These are phyloP conservation scores for Zelopaecilomyces penicillatus DNA, from an alignment of 2,329 filamentous ascomycete species.

Conservation along the genomic window DNA sequence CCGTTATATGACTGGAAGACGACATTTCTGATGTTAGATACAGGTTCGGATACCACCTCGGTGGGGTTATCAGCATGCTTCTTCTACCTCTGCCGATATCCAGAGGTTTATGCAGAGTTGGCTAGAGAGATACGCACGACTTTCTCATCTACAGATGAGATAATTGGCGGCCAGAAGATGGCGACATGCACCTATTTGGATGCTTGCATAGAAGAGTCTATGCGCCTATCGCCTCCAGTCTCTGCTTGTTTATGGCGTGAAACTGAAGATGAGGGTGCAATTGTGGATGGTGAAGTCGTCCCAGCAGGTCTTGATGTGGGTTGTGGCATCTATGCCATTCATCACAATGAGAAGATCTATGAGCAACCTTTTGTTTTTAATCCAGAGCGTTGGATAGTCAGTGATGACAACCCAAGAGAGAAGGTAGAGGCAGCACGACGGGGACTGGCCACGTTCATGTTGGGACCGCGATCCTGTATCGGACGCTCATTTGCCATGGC, in stretches of 20 bases:
- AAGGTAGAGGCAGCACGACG: too few relatives aligned
- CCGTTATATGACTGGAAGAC: constrained; percentile 35
- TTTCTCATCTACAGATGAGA: constrained; percentile 25
- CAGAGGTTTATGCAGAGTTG: constrained; percentile 20
- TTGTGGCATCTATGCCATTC: background rate
- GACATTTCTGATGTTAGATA: constrained; percentile 13
- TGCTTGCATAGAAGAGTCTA: constrained; percentile 24
- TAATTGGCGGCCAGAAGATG: constrained; percentile 22
- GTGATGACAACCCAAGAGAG: too few relatives aligned
- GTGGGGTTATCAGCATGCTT: constrained; percentile 27
- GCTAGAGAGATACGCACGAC: constrained; percentile 22
- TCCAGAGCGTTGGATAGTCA: constrained; percentile 5
- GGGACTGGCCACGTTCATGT: too few relatives aligned
- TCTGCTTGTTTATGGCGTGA: constrained; percentile 4
- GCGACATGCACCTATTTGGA: constrained; percentile 28
- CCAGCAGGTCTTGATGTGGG: constrained; percentile 2
- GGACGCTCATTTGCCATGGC: too few relatives aligned
- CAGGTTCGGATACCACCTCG: constrained; percentile 31
- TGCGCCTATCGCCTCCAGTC: constrained; percentile 3
- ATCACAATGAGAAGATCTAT: constrained; percentile 6
- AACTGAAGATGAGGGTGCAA: background rate
- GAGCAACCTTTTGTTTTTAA: constrained; percentile 1
- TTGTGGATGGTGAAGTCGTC: constrained; percentile 7
- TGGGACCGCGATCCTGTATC: too few relatives aligned
- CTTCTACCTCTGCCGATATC: constrained; percentile 31